These are phyloP conservation scores for Areca catechu DNA, from an alignment of 176 grass and related monocot genomes.

Conservation along the genomic window DNA sequence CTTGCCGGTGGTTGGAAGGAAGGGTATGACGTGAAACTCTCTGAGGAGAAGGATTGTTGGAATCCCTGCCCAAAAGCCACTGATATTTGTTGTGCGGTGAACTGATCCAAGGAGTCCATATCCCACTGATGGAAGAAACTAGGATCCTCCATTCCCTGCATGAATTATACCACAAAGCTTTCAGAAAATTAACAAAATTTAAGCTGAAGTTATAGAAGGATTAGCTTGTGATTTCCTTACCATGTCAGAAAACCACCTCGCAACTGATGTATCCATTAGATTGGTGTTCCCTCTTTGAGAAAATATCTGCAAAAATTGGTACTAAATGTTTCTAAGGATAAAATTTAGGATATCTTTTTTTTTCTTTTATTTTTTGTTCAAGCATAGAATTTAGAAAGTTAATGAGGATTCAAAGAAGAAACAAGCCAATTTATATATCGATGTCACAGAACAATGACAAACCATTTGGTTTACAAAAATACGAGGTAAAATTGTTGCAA, in stretches of 20 bases:
- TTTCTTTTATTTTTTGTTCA: too few species aligned
- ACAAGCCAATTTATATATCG: too few species aligned
- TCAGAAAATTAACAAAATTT: background rate
- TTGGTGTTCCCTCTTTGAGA: too few species aligned
- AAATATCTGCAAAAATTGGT: too few species aligned
- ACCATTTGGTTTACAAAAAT: too few species aligned
- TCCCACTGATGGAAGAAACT: background rate
- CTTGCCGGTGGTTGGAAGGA: background rate
- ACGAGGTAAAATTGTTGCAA: too few species aligned
- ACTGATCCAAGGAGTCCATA: background rate
- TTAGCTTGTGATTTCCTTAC: background rate
- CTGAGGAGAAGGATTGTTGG: conserved; percentile 8
- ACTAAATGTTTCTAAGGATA: too few species aligned
- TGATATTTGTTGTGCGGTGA: background rate
- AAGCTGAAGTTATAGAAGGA: background rate
- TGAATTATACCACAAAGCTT: background rate
- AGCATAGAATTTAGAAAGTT: too few species aligned
- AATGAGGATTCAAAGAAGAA: too few species aligned
- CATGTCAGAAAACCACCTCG: conserved; percentile 4
- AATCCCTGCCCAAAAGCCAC: background rate
- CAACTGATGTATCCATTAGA: conserved; percentile 11
- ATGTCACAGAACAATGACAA: too few species aligned
- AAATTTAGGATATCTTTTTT: too few species aligned
- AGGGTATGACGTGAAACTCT: conserved; percentile 10
- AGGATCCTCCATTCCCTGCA: background rate